Evolutionary conservation across 1,284 basidiomycete species (phyloP).

Genomic region (Austroboletus novae-zelandiae): DNA sequence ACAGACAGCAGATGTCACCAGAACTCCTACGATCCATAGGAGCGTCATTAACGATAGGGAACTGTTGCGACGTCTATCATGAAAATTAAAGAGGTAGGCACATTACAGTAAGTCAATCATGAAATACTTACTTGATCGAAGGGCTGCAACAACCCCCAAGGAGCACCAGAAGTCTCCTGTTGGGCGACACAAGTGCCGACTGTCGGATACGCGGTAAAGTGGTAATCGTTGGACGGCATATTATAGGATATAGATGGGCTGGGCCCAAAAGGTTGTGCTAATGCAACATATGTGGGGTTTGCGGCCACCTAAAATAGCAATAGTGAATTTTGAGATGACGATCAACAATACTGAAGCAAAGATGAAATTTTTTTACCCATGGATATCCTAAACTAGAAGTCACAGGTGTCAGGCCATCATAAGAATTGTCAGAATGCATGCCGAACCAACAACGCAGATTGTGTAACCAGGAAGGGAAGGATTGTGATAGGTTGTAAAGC

Average conservation of each 20-base stretch:
- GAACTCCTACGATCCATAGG: neutral
- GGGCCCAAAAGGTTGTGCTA: neutral
- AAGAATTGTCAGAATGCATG: conserved; percentile 8
- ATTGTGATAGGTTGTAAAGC: neutral
- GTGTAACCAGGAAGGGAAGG: neutral
- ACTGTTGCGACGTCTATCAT: neutral
- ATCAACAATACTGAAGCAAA: neutral
- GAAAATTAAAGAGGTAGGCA: neutral
- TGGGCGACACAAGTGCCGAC: neutral
- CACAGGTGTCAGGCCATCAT: neutral
- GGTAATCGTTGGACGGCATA: neutral
- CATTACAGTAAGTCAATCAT: neutral
- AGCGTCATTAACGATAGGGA: neutral
- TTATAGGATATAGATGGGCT: neutral
- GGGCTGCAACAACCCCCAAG: no score
- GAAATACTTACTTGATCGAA: no score
- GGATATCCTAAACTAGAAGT: neutral
- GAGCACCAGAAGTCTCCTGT: no score
- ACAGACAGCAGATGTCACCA: neutral
- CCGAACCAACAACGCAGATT: neutral
- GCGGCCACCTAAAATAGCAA: conserved; percentile 1
- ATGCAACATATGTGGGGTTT: conserved; percentile 1
- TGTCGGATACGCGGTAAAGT: neutral
- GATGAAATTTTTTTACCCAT: neutral
- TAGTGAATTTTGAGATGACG: neutral